Evolutionary conservation across 768 basidiomycete genomes (phyloP), one percentile per base, ranked within the genome.

Genomic region (Trichaptum fuscoviolaceum): DNA sequence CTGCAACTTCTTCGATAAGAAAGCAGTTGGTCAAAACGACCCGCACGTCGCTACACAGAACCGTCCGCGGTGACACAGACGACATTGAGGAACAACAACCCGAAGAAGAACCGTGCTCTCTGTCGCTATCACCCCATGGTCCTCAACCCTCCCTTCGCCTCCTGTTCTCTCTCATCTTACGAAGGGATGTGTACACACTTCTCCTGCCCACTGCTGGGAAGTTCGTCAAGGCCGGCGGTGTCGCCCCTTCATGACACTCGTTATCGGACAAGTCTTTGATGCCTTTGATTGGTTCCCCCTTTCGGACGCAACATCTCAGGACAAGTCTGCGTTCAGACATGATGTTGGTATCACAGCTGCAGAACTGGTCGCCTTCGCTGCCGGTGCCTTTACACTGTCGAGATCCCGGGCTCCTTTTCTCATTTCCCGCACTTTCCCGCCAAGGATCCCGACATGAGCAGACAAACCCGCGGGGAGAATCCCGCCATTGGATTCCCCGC

Each of bases 201-300:
- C 62, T n/a, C n/a, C n/a, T 86, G 25, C 93, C 93, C 3, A 91
- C 89, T 4, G 67, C 87, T 66, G 8, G 83, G 64, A 80, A 87
- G 17, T 89, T 93, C 23, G 65, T 89, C 59, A 78, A 83, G 62
- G 83, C 88, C 2, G 90, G 91, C 42, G 85, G 87, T 35, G 82
- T 93, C 64, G 90, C 89, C 0, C 93, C 94, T 0, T 90, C 81
- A 95, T 95, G 92, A 93, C 93, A 7, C 79, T 84, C 35, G 85
- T 93, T 70, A 80, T 95, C 69, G 93, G 94, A 42, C 83, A 87
- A 63, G 86, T 87, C 0, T 94, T 95, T 77, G 82, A 90, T 68
- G 81, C 85, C 0, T 91, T 95, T 69, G 83, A 90, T 6, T 72
- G 75, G 0, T 91, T 85, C 75, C 82, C 86, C 23, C 73, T 80